Base-by-base conservation (phyloP, 2,329 filamentous ascomycete genomes). In the Epichloe aotearoae region DNA sequence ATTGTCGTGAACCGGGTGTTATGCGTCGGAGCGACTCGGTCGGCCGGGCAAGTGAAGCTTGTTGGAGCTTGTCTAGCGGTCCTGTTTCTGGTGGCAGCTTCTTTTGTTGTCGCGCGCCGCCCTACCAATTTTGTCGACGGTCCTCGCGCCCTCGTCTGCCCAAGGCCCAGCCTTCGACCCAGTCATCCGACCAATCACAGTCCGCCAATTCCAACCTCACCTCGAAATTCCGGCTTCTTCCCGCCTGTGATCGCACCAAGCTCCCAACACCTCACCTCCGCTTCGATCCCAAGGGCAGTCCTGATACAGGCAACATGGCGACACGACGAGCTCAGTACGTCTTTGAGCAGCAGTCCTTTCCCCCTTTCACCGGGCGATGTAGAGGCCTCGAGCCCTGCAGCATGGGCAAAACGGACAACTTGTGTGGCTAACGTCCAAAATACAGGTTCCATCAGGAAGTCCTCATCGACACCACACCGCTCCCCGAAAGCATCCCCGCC, bases 391-490 rank as follows among this genome's bases (percentile, higher is more conserved):
- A 20, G 30, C 17, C 34, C 3, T 14, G 10, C 20, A 23, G 6
- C 7, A 12, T 20, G 19, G 8, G 23, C 26, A 7, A 37, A 46
- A 33, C 14, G 14, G 17, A 34, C 34, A 19, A 19, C 23, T 38
- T 38, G 19, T 20, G 7, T 36, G 55, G 57, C 59, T 60, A 59
- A 64, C 51, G 54, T 53, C 57, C 66, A 62, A 56, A 64, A 30
- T 58, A 51, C 66, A 97, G 93, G 70, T 97, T 97, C 84, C 89
- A 88, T 74, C 88, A 95, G 75, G 77, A 89, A 68, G 78, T 86
- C 74, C 86, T 97, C 72, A 80, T 93, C 76, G 93, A 98, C 78
- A 93, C 88, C 65, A 95, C 93, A 60, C 91, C 93, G 64, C 86
- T 98, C 64, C 93, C 93, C 58, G 83, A 88, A 66, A 78, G 84